Conservation (phyloP, 139 green algal genomes). For the Pleodorina starrii region DNA sequence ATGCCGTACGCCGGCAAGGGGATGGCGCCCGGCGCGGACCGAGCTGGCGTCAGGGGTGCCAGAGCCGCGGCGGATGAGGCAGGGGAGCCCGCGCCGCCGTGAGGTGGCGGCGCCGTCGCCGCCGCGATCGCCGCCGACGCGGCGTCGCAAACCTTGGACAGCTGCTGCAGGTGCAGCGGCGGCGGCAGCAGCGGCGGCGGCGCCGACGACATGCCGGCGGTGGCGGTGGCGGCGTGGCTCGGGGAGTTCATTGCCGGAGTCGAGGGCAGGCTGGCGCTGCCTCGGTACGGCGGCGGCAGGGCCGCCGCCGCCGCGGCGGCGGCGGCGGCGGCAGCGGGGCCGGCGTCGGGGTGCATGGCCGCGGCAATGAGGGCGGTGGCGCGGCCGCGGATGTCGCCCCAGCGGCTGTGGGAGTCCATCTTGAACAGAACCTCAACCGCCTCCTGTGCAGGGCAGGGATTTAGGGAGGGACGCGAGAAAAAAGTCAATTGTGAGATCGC, state of each 20-base stretch:
- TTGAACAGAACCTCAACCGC: conserved; percentile 30
- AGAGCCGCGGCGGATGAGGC: conserved; percentile 1
- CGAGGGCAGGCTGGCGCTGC: conserved; percentile 28
- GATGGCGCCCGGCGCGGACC: neutral
- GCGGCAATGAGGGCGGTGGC: neutral
- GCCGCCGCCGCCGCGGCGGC: neutral
- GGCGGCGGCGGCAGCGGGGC: neutral
- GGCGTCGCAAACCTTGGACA: neutral
- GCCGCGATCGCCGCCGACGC: neutral
- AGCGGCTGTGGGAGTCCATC: conserved; percentile 18
- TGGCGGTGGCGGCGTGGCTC: neutral
- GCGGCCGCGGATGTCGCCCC: neutral
- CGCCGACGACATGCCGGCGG: neutral
- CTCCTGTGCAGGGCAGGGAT: neutral
- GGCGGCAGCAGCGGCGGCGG: neutral
- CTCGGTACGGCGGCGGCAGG: neutral
- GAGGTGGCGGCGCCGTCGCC: neutral
- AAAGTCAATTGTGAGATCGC: neutral
- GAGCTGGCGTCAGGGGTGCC: conserved; percentile 26
- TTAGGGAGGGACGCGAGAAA: no score
- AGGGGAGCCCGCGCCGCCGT: neutral
- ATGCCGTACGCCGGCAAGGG: no score
- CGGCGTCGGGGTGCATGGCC: neutral
- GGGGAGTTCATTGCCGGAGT: conserved; percentile 1
- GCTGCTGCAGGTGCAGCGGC: neutral